Evolutionary conservation across 192 early-diverging fungal genomes (phyloP).

Genomic region (Rhizophagus sp.): DNA sequence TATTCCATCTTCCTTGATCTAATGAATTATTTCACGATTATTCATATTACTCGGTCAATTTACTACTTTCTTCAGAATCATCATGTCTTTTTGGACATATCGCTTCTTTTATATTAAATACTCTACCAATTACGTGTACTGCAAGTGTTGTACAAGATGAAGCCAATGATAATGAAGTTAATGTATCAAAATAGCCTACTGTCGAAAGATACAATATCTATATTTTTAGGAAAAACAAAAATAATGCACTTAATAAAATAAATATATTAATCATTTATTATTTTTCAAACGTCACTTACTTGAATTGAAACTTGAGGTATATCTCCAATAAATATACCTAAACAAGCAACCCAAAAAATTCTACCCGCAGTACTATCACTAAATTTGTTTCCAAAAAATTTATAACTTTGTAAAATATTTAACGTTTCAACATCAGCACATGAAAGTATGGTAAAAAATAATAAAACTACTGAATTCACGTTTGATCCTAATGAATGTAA

Average conservation of each 20-base stretch:
- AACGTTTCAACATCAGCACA: constrained; percentile 6
- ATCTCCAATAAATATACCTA: constrained; percentile 10
- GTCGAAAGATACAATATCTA: neutral
- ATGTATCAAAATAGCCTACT: neutral
- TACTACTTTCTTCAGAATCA: no score
- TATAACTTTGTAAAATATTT: neutral
- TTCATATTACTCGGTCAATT: no score
- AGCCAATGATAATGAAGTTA: neutral
- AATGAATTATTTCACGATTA: no score
- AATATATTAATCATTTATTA: no score
- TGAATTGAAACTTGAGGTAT: constrained; percentile 20
- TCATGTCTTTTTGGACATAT: no score
- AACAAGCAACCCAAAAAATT: constrained; percentile 7
- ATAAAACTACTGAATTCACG: neutral
- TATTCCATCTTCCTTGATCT: no score
- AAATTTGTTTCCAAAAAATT: neutral
- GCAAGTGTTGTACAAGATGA: neutral
- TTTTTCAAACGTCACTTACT: neutral
- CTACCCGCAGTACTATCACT: neutral
- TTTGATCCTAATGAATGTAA: neutral
- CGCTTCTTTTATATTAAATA: no score
- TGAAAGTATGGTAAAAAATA: neutral
- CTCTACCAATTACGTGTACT: neutral
- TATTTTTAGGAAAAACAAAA: neutral
- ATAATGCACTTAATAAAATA: no score